A percentile compares a stretch with the other conserved stretches of the same genome.
These are phyloP conservation scores for Myxozyma mucilagina DNA, from an alignment of 805 yeast genomes.

Conservation along the genomic window DNA sequence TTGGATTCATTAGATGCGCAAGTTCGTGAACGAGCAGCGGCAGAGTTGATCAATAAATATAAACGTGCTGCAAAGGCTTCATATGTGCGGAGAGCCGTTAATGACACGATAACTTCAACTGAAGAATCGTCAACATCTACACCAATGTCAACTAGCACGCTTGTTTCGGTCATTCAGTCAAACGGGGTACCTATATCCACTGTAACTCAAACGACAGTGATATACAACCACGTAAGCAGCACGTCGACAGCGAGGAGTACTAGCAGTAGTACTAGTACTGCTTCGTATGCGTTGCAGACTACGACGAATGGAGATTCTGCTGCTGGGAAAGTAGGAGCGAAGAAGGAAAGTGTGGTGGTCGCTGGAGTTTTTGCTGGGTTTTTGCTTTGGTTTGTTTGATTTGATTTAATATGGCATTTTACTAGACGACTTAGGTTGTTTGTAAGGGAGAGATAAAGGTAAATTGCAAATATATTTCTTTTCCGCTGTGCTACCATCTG, in stretches of 20 bases:
- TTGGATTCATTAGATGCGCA: not conserved
- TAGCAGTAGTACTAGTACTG: not conserved
- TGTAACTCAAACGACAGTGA: slow-evolving; percentile 11
- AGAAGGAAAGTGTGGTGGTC: not conserved
- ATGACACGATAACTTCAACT: slow-evolving; percentile 8
- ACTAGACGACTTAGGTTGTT: too few species aligned
- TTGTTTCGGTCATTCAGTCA: slow-evolving; percentile 3
- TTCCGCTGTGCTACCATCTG: too few species aligned
- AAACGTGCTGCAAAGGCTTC: not conserved
- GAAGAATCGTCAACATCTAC: not conserved
- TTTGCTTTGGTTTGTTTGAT: not conserved
- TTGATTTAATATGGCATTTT: too few species aligned
- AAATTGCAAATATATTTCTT: too few species aligned
- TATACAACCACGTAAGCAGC: slow-evolving; percentile 2
- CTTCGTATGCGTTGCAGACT: slow-evolving; percentile 6
- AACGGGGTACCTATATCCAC: slow-evolving; percentile 18
- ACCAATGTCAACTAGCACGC: slow-evolving; percentile 13
- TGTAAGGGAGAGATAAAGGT: too few species aligned
- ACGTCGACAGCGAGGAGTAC: not conserved
- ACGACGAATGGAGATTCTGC: slow-evolving; percentile 10
- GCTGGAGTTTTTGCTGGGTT: slow-evolving; percentile 12
- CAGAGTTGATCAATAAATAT: slow-evolving; percentile 2
- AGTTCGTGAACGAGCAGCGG: not conserved
- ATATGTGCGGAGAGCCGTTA: slow-evolving; percentile 12
- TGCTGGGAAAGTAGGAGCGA: not conserved